phyloP scores from a whole-genome alignment of 73 alveolate species.

The Urostyla sp. region DNA sequence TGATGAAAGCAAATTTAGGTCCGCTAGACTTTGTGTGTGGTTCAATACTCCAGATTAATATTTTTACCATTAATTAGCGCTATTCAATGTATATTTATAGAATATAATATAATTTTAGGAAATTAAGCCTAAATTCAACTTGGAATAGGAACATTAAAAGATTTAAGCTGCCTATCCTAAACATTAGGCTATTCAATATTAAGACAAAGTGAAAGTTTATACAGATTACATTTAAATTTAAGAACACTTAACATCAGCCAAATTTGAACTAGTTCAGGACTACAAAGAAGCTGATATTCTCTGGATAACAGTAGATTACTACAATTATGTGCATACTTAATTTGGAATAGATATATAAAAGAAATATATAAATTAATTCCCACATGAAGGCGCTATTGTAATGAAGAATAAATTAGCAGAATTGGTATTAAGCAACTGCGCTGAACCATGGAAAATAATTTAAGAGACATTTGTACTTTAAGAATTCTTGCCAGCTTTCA shows the following conservation, averaged over 20 bases:
- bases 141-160: not conserved
- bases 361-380: constrained; percentile 87
- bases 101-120: constrained; percentile 44
- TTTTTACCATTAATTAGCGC: constrained; percentile 60
- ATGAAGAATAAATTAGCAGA: constrained; percentile 88
- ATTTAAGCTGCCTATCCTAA: constrained; percentile 9
- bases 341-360: constrained; percentile 32
- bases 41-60: constrained; percentile 88
- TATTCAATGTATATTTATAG: not conserved
- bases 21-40: constrained; percentile 93
- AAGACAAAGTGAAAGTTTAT: constrained; percentile 74
- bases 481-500: constrained; percentile 88
- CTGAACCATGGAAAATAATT: constrained; percentile 34
- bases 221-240: constrained; percentile 86
- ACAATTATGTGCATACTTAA: constrained; percentile 68
- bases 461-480: constrained; percentile 88
- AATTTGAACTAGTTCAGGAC: constrained; percentile 71
- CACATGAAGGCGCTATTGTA: constrained; percentile 88
- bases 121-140: constrained; percentile 34
- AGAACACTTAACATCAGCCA: constrained; percentile 76
- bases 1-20: constrained; percentile 81
- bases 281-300: constrained; percentile 83
- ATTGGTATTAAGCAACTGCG: constrained; percentile 72
- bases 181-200: not conserved
- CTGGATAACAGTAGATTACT: constrained; percentile 83